Conservation (phyloP, 805 yeast genomes). For the Lachancea nothofagi region DNA sequence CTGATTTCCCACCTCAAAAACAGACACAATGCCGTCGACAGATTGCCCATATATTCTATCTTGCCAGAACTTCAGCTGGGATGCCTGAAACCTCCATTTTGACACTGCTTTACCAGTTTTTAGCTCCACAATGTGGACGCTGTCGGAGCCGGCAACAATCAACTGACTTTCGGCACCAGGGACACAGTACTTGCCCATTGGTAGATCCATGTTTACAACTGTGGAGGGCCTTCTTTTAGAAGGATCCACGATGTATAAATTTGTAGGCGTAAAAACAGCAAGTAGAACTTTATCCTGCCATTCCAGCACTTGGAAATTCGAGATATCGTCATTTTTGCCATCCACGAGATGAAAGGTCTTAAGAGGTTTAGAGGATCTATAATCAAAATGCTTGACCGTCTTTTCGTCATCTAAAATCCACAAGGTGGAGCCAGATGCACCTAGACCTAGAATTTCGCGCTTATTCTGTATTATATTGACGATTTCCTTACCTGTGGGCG, state of each 20-base stretch:
- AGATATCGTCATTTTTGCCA: constrained; percentile 30
- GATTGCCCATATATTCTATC: constrained; percentile 21
- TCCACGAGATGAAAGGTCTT: constrained; percentile 33
- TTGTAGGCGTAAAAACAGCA: constrained; percentile 30
- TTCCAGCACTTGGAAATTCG: constrained; percentile 25
- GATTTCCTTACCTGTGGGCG: constrained; percentile 33
- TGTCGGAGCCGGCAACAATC: constrained; percentile 20
- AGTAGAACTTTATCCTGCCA: constrained; percentile 22
- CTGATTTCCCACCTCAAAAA: constrained; percentile 31
- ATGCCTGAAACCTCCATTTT: constrained; percentile 22
- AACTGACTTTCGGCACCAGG: constrained; percentile 20
- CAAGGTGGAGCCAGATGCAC: constrained; percentile 32
- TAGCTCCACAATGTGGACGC: constrained; percentile 18
- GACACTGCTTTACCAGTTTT: constrained; percentile 14
- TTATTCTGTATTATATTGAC: constrained; percentile 34
- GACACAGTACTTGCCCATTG: constrained; percentile 4
- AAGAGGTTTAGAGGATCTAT: constrained; percentile 30
- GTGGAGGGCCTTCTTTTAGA: constrained; percentile 31
- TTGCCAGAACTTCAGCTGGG: constrained; percentile 17
- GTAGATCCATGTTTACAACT: constrained; percentile 7
- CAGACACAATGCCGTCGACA: constrained; percentile 20
- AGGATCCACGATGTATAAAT: constrained; percentile 64
- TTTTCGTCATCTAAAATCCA: constrained; percentile 32
- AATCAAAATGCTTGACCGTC: constrained; percentile 31
- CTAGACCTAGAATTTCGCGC: constrained; percentile 33